Conservation (phyloP, 139 green algal genomes). For the Trebouxia sp. region DNA sequence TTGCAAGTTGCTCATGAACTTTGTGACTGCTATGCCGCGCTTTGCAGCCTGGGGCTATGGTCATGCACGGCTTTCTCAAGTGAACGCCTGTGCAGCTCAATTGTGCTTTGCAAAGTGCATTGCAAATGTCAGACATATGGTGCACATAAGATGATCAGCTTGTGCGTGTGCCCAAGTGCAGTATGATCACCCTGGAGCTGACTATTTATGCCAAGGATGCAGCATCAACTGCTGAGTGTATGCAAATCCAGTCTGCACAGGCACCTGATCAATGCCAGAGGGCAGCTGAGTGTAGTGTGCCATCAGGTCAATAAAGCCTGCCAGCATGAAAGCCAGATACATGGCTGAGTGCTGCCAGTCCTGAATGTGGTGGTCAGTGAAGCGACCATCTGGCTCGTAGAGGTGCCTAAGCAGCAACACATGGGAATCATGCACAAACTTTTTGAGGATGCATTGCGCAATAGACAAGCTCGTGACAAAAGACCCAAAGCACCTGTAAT, state of each 20-base stretch:
- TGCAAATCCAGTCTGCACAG: not conserved
- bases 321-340: conserved; percentile 51
- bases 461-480: not conserved
- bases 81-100: too few relatives aligned
- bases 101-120: too few relatives aligned
- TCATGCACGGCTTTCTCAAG: too few relatives aligned
- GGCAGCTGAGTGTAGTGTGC: conserved; percentile 38
- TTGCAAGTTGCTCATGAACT: too few relatives aligned
- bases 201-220: not conserved
- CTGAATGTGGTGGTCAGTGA: conserved; percentile 52
- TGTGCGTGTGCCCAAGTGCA: too few relatives aligned
- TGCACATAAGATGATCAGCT: too few relatives aligned
- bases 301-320: conserved; percentile 55
- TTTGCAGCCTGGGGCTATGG: too few relatives aligned
- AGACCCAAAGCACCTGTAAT: conserved; percentile 34
- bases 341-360: conserved; percentile 66
- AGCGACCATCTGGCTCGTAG: conserved; percentile 47
- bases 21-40: too few relatives aligned
- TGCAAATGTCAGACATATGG: too few relatives aligned
- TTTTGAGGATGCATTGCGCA: not conserved
- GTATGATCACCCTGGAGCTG: too few relatives aligned
- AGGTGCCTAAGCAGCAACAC: conserved; percentile 35
- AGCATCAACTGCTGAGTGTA: not conserved
- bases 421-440: not conserved
- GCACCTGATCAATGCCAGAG: conserved; percentile 42